Evolutionary conservation across 176 grass and related monocot genomes (phyloP).

Genomic region (Elymus sibiricus): DNA sequence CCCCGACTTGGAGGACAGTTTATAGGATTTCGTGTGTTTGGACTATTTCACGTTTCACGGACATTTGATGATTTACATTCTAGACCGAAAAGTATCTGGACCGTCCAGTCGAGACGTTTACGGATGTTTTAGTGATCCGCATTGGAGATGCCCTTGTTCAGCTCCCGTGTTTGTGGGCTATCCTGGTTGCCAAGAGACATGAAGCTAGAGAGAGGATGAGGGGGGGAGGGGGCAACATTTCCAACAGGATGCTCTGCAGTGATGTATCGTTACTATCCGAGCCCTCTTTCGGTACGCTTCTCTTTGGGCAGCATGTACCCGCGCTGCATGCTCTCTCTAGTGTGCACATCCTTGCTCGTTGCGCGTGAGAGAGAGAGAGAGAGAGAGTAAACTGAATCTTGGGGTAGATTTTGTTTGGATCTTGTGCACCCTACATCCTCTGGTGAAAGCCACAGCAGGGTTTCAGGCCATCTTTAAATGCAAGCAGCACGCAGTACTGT

Average conservation of each 20-base stretch:
- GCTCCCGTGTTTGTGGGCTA: neutral
- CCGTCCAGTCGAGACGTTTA: too few relatives aligned
- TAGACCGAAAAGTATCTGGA: too few relatives aligned
- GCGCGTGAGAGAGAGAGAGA: neutral
- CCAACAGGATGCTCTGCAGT: constrained; percentile 56
- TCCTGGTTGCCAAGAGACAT: constrained; percentile 52
- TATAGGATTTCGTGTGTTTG: too few relatives aligned
- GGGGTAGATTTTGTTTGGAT: constrained; percentile 95
- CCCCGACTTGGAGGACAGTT: too few relatives aligned
- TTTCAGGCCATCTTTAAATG: constrained; percentile 53
- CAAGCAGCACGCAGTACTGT: constrained; percentile 34
- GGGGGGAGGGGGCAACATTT: constrained; percentile 37
- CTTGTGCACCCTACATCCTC: constrained; percentile 60
- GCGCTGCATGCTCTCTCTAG: constrained; percentile 19
- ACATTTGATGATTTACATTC: too few relatives aligned
- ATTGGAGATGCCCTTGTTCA: neutral
- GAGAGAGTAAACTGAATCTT: constrained; percentile 44
- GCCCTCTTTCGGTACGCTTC: constrained; percentile 49
- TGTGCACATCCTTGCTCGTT: constrained; percentile 5
- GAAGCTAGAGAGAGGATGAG: neutral
- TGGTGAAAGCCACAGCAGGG: constrained; percentile 57
- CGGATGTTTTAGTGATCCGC: too few relatives aligned
- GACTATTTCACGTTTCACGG: too few relatives aligned
- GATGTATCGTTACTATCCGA: constrained; percentile 82
- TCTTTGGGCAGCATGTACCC: constrained; percentile 61